Evolutionary conservation across 2,329 filamentous ascomycete species (phyloP).

Genomic region (Rasamsonia emersonii): DNA sequence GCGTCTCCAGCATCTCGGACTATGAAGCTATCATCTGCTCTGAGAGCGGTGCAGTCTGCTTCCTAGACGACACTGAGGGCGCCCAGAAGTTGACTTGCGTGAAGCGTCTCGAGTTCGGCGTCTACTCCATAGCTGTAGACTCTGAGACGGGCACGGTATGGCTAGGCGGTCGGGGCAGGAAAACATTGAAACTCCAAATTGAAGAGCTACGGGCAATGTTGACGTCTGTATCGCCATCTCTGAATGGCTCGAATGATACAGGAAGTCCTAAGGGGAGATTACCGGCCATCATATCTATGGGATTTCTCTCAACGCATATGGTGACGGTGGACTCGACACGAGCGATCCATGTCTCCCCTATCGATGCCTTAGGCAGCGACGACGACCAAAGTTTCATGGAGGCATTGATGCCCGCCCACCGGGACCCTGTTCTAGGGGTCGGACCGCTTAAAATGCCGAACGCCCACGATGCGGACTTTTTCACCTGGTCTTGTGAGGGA

Average conservation of each 20-base stretch:
- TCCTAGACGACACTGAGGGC: conserved; percentile 68
- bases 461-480: conserved; percentile 59
- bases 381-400: conserved; percentile 20
- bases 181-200: conserved; percentile 41
- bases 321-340: conserved; percentile 68
- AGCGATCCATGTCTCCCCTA: conserved; percentile 55
- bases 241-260: conserved; percentile 13
- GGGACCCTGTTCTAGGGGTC: conserved; percentile 60
- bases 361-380: conserved; percentile 34
- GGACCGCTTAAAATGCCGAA: conserved; percentile 55
- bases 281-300: conserved; percentile 54
- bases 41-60: conserved; percentile 80
- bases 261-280: conserved; percentile 20
- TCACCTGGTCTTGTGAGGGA: conserved; percentile 81
- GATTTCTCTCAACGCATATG: conserved; percentile 57
- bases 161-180: conserved; percentile 59
- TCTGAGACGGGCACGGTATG: conserved; percentile 50
- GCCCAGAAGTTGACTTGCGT: conserved; percentile 62
- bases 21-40: conserved; percentile 74
- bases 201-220: conserved; percentile 27
- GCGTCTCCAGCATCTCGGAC: conserved; percentile 62
- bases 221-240: conserved; percentile 19
- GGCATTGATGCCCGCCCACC: conserved; percentile 46
- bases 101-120: conserved; percentile 56
- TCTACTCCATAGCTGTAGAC: conserved; percentile 58